Evolutionary conservation across 2,329 filamentous ascomycete species (phyloP).

Genomic region (Sphaerulina populicola): DNA sequence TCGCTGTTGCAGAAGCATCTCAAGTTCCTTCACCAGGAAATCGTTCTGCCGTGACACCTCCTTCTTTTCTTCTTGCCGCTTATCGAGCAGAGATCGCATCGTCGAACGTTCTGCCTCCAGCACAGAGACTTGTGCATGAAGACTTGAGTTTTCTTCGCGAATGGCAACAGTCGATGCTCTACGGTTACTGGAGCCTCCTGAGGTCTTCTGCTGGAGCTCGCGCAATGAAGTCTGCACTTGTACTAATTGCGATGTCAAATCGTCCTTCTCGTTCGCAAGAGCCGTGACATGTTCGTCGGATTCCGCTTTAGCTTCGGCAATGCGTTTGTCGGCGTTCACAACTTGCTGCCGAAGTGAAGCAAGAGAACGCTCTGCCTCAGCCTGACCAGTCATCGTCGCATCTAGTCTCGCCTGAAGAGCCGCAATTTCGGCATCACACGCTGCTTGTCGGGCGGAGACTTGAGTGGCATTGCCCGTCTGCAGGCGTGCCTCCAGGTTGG

Average conservation of each 20-base stretch:
- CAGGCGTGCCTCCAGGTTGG: constrained; percentile 14
- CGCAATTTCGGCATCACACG: constrained; percentile 14
- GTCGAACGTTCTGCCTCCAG: constrained; percentile 23
- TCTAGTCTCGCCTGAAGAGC: constrained; percentile 25
- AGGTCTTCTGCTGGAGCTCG: constrained; percentile 14
- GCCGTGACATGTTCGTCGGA: constrained; percentile 15
- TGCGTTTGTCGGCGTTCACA: constrained; percentile 18
- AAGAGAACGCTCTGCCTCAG: constrained; percentile 21
- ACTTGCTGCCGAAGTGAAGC: constrained; percentile 19
- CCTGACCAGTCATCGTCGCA: constrained; percentile 23
- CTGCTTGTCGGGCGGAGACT: constrained; percentile 10
- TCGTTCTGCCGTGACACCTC: constrained; percentile 27
- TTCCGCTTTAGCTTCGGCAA: constrained; percentile 13
- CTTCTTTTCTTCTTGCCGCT: constrained; percentile 24
- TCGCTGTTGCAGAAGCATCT: constrained; percentile 21
- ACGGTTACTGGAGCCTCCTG: constrained; percentile 7
- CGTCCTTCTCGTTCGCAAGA: constrained; percentile 16
- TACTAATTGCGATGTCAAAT: constrained; percentile 17
- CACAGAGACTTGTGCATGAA: constrained; percentile 19
- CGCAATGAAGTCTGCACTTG: constrained; percentile 15
- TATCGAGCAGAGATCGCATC: constrained; percentile 19
- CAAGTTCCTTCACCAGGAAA: constrained; percentile 26
- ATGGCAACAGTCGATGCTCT: constrained; percentile 4
- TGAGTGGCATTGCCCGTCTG: constrained; percentile 11
- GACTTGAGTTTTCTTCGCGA: constrained; percentile 14